A percentile compares a stretch with the other conserved stretches of the same genome.
Conservation (phyloP, 108 stramenopile genomes). For the Aurantiochytrium sp. region DNA sequence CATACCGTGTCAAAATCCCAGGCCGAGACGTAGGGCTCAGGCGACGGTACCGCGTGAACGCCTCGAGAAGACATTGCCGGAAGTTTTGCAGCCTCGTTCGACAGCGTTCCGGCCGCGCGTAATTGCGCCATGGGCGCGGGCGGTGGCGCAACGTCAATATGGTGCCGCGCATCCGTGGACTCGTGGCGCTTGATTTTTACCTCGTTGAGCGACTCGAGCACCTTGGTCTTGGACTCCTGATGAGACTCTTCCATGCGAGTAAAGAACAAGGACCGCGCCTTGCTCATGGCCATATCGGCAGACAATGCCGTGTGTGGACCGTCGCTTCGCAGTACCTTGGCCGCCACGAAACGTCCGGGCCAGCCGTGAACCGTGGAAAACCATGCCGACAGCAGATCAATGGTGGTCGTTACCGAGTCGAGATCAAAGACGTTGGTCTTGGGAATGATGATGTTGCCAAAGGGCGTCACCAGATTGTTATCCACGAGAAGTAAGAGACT, state of each 20-base stretch:
- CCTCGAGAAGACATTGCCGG: not conserved
- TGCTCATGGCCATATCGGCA: not conserved
- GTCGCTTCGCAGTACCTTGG: not conserved
- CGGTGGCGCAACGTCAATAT: not conserved
- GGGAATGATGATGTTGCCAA: not conserved
- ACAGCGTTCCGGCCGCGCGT: not conserved
- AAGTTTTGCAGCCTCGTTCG: not conserved
- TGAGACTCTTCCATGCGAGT: not conserved
- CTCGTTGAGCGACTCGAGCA: not conserved
- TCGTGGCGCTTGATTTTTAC: not conserved
- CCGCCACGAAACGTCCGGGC: not conserved
- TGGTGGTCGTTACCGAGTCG: not conserved
- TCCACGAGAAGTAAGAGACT: not conserved
- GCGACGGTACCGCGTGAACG: not conserved
- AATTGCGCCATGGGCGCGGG: not conserved
- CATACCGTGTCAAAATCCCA: slow-evolving; percentile 5
- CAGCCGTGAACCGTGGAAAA: not conserved
- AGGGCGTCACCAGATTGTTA: not conserved
- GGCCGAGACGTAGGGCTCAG: not conserved
- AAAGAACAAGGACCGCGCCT: not conserved
- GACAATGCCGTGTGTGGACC: not conserved
- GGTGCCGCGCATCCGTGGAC: not conserved
- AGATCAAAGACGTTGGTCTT: slow-evolving; percentile 2
- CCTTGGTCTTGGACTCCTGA: not conserved
- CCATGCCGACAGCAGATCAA: not conserved